phyloP scores from a whole-genome alignment of 345 rosid genomes.

The Aquilaria sinensis region DNA sequence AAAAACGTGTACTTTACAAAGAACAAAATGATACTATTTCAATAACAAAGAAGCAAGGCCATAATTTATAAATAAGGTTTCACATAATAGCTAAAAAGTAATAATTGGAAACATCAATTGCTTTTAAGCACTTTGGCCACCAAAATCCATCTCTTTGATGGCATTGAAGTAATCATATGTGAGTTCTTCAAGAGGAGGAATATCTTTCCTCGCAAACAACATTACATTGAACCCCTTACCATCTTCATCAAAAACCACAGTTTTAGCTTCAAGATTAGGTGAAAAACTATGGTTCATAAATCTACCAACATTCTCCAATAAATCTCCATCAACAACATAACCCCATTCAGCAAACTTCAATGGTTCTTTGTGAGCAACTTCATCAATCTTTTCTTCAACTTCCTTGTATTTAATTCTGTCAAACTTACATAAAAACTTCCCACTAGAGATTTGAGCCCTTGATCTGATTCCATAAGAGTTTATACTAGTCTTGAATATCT shows the following conservation, averaged over 20 bases:
- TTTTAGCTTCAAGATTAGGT: constrained; percentile 76
- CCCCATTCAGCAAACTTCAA: constrained; percentile 19
- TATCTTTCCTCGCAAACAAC: constrained; percentile 74
- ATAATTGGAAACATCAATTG: too few species aligned
- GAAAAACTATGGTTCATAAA: constrained; percentile 90
- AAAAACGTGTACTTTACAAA: too few species aligned
- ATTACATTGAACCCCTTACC: constrained; percentile 71
- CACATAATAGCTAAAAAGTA: too few species aligned
- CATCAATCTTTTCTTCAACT: constrained; percentile 51
- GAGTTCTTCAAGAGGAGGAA: constrained; percentile 80
- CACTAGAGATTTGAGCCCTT: constrained; percentile 51
- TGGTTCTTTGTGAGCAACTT: constrained; percentile 40
- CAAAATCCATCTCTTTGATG: too few species aligned
- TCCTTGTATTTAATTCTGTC: constrained; percentile 68
- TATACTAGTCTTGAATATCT: constrained; percentile 65
- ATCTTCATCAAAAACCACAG: constrained; percentile 67
- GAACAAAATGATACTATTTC: too few species aligned
- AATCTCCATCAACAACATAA: constrained; percentile 84
- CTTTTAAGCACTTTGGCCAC: too few species aligned
- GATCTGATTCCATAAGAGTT: constrained; percentile 95
- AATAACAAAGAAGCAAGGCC: too few species aligned
- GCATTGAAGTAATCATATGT: constrained; percentile 42
- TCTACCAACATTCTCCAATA: constrained; percentile 65
- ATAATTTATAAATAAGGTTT: too few species aligned
- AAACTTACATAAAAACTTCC: constrained; percentile 85